Conservation (phyloP, 345 rosid genomes). For the Hibiscus trionum region DNA sequence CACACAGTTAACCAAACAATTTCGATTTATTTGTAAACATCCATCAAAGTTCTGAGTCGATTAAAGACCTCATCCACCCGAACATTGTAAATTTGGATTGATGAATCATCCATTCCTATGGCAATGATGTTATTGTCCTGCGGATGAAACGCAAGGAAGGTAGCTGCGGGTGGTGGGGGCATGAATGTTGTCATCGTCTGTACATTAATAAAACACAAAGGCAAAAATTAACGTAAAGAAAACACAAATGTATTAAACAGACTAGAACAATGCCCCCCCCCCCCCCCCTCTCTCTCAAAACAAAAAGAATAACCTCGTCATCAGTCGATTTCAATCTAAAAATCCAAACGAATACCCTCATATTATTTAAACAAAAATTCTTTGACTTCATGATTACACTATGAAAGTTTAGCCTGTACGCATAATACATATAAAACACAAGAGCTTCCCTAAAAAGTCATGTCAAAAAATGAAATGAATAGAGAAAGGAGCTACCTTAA, state of each 20-base stretch:
- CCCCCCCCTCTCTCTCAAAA: neutral
- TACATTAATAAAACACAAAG: conserved; percentile 15
- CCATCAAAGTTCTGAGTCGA: conserved; percentile 6
- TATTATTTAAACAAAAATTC: neutral
- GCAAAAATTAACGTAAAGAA: neutral
- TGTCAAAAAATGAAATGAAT: neutral
- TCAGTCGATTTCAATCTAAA: neutral
- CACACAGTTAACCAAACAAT: neutral
- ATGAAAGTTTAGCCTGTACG: neutral
- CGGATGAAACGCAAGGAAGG: conserved; percentile 78
- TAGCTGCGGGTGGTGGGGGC: conserved; percentile 78
- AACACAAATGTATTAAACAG: neutral
- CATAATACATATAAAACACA: neutral
- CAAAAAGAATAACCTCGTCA: neutral
- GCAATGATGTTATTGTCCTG: conserved; percentile 66
- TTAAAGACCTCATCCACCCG: conserved; percentile 51
- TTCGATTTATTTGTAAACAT: conserved; percentile 8
- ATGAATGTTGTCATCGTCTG: conserved; percentile 80
- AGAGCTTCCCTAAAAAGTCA: neutral
- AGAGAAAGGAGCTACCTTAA: conserved; percentile 41
- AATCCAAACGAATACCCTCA: neutral
- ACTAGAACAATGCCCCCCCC: neutral
- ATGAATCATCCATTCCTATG: conserved; percentile 77
- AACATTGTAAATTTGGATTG: conserved; percentile 62
- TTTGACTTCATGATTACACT: neutral